A percentile compares a stretch with the other conserved stretches of the same genome.
phyloP scores from a whole-genome alignment of 2,329 filamentous ascomycete species.

The Beauveria pseudobassiana region DNA sequence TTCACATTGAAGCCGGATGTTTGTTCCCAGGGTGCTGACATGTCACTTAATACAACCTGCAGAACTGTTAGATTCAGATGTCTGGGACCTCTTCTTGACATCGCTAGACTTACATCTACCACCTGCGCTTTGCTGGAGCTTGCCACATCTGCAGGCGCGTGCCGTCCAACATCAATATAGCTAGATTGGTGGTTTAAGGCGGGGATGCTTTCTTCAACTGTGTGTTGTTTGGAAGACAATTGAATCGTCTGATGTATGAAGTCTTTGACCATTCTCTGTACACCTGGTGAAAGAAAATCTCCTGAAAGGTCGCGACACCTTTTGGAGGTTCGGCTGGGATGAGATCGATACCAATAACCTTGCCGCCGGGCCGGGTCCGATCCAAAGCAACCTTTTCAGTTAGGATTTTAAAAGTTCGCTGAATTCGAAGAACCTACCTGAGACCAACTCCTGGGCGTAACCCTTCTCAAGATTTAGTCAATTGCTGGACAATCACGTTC shows the following conservation, averaged over 20 bases:
- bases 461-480: constrained; percentile 40
- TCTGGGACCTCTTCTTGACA: background rate
- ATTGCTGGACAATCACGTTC: background rate
- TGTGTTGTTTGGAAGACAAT: constrained; percentile 1
- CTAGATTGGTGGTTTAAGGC: constrained; percentile 35
- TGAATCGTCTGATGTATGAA: constrained; percentile 54
- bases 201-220: constrained; percentile 5
- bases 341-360: constrained; percentile 86
- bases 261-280: constrained; percentile 69
- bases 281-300: constrained; percentile 70
- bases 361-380: constrained; percentile 65
- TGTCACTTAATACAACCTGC: constrained; percentile 89
- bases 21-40: constrained; percentile 94
- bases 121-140: constrained; percentile 22
- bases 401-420: background rate
- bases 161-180: constrained; percentile 60
- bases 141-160: constrained; percentile 24
- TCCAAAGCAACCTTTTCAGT: constrained; percentile 65
- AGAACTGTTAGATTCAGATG: constrained; percentile 13
- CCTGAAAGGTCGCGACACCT: constrained; percentile 91
- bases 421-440: constrained; percentile 38
- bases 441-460: constrained; percentile 70
- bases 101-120: constrained; percentile 56
- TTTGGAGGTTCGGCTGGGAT: constrained; percentile 85
- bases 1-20: constrained; percentile 71